Evolutionary conservation across 2,329 filamentous ascomycete species (phyloP).

Genomic region (Periglandula ipomoeae): DNA sequence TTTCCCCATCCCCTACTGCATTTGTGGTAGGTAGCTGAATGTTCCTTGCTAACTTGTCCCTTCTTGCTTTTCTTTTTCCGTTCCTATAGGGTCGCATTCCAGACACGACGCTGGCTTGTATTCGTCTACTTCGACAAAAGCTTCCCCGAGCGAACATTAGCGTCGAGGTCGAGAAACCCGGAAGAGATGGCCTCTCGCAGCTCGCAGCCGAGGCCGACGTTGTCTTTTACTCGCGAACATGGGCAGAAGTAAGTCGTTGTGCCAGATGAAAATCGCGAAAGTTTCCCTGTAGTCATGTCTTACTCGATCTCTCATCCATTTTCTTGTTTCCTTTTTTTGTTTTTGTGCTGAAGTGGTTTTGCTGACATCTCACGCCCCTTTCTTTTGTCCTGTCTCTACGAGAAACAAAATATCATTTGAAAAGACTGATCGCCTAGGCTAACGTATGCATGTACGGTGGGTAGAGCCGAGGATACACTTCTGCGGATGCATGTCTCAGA

Average conservation of each 20-base stretch:
- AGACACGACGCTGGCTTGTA: slow-evolving; percentile 49
- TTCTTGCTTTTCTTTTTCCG: neutral
- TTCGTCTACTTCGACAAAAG: slow-evolving; percentile 41
- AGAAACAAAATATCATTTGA: neutral
- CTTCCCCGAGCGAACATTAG: slow-evolving; percentile 45
- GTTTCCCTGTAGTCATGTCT: neutral
- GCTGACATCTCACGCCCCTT: no score
- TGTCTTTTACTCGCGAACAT: slow-evolving; percentile 64
- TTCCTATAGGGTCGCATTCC: slow-evolving; percentile 52
- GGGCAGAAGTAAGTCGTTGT: slow-evolving; percentile 50
- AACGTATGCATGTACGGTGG: neutral
- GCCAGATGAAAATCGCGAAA: no score
- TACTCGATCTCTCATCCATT: neutral
- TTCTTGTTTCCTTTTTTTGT: neutral
- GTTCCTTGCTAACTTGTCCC: neutral
- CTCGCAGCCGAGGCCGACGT: slow-evolving; percentile 56
- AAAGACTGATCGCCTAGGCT: neutral
- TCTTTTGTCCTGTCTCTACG: no score
- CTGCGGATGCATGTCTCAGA: slow-evolving; percentile 41
- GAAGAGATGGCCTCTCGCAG: slow-evolving; percentile 46
- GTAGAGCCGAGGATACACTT: slow-evolving; percentile 30
- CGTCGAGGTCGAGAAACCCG: slow-evolving; percentile 65
- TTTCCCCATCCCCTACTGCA: no score
- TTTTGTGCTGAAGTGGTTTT: no score
- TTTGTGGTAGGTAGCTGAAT: no score